Evolutionary conservation across 495 filamentous ascomycete genomes (phyloP), one percentile per base, ranked within the genome.

Genomic region (Neurospora sp.): DNA sequence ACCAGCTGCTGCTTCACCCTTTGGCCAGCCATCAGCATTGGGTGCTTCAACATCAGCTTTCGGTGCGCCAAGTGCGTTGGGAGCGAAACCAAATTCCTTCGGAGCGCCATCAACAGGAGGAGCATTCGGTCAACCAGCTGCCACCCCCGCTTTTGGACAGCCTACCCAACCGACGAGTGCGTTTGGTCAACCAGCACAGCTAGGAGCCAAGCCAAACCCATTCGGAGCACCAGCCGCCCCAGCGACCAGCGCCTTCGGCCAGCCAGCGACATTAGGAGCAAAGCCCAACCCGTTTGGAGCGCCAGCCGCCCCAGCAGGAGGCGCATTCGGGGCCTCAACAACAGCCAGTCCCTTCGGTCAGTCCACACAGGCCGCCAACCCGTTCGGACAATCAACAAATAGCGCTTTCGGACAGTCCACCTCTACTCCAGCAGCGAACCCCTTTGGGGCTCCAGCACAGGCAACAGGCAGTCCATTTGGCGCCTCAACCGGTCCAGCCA

Each of bases 11-110:
- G 70, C 74, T 7, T 39, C 40, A 69, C 69, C 78, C 13, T 86
- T 87, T 62, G 83, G 84, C 19, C 84, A 86, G 71, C 80, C 84
- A 39, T 76, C 81, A 39, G 72, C 80, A 10, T 77, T 81, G 62
- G 79, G 79, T 28, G 66, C 79, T 15, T 72, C 76, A 75, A 24
- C 69, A 5, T 71, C 69, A 43, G 71, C 73, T 6, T 74, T 78
- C 37, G 48, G 77, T 1, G 39, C 69, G 13, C 74, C 76, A 17
- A 62, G 54, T 15, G 8, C 78, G 0, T 42, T 85, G 34, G 83
- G 84, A 28, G 80, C 80, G 71, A 81, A 79, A 69, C 79, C 83
- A 6, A 85, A 78, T 69, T 77, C 84, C 1, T 86, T 86, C 39
- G 81, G 80, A 9, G 42, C 77, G 13, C 77, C 85, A 17, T 78